Base-by-base conservation (phyloP, 2,329 filamentous ascomycete species). In the Penicillium capsulatum region DNA sequence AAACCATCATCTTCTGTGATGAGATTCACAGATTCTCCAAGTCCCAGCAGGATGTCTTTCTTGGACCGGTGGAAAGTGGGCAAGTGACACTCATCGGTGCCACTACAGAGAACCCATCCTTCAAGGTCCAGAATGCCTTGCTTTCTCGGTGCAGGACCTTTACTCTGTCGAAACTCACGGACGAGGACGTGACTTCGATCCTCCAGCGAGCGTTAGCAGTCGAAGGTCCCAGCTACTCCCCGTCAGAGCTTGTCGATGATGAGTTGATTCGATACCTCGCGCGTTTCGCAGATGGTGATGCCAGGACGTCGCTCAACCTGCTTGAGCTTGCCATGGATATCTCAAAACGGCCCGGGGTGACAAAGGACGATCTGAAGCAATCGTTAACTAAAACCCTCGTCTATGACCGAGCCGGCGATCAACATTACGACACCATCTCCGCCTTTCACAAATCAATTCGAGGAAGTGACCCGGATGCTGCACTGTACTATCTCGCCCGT, bases 371-470 rank as follows among this genome's bases (percentile, higher is more conserved):
- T 42, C 80, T 98, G 60, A 95, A 95, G 60, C 73, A 80, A 1
- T 78, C 85, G 2, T 74, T 98, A 7, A 97, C 91, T 2, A 90
- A 90, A 60, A 97, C 91, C 0, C 73, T 97, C 2, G 89, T 97
- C 10, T 97, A 97, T 66, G 92, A 98, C 65, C 81, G 92, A 38
- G 86, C 86, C 0, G 91, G 92, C 36, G 92, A 98, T 65, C 88
- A 95, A 62, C 92, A 97, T 68, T 98, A 97, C 70, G 91, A 98
- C 61, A 92, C 86, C 37, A 97, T 98, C 57, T 94, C 87, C 1
- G 92, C 92, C 19, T 92, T 97, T 55, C 92, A 97, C 75, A 98
- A 98, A 59, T 89, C 89, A 2, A 83, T 97, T 7, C 84, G 92
- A 31, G 92, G 92, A 28, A 84, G 81, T 39, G 83, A 96, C 57